Conservation (phyloP, 2,329 filamentous ascomycete genomes). For the Mycocentrospora acerina region DNA sequence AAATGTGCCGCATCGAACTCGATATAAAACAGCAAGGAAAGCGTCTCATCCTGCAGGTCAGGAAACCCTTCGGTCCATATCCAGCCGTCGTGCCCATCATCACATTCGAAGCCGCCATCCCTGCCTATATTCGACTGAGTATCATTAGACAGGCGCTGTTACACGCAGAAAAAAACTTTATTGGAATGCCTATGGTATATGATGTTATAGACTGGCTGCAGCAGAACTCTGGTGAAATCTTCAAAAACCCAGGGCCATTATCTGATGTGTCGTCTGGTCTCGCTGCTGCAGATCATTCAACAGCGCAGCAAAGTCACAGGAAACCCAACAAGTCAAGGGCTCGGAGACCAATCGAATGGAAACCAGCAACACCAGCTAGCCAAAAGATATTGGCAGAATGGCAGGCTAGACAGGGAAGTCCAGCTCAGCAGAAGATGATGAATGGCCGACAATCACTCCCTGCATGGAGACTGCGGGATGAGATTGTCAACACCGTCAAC, state of each 20-base stretch:
- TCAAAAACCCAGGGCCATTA: constrained; percentile 80
- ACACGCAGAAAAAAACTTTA: constrained; percentile 68
- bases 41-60: constrained; percentile 63
- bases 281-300: constrained; percentile 53
- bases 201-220: constrained; percentile 91
- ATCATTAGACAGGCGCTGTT: constrained; percentile 75
- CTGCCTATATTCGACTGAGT: constrained; percentile 90
- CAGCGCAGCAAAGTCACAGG: constrained; percentile 14
- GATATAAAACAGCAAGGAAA: constrained; percentile 50
- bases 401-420: constrained; percentile 64
- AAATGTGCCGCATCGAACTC: constrained; percentile 71
- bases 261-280: constrained; percentile 79
- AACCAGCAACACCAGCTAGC: constrained; percentile 58
- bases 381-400: constrained; percentile 64
- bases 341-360: constrained; percentile 64
- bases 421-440: constrained; percentile 74
- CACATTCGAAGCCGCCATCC: constrained; percentile 67
- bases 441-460: constrained; percentile 72
- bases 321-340: constrained; percentile 21
- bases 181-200: constrained; percentile 89
- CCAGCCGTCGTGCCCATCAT: constrained; percentile 69
- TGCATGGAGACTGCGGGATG: constrained; percentile 80
- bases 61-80: constrained; percentile 69
- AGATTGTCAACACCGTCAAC: constrained; percentile 74
- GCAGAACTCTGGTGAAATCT: constrained; percentile 75